Base-by-base conservation (phyloP, 2,329 filamentous ascomycete genomes). In the Fusarium piperis region DNA sequence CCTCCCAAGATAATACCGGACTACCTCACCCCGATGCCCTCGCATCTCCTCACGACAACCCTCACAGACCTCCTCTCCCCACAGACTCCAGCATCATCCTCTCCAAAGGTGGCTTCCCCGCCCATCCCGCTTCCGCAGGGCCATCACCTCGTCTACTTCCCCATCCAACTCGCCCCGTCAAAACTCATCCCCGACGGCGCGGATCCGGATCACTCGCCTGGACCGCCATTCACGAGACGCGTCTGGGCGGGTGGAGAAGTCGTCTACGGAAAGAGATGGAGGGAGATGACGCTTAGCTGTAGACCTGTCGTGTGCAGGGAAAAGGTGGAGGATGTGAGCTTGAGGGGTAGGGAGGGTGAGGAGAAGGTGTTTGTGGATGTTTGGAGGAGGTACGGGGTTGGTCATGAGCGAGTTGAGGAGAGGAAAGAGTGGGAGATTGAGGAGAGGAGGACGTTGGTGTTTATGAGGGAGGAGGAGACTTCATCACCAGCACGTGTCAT, bases 231-330 rank as follows among this genome's bases (percentile, higher is more conserved):
- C 79, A 86, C 86, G 57, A 88, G 93, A 23, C 90, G 96, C 18
- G 90, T 99, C 84, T 99, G 96, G 96, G 94, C 93, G 15, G 94
- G 95, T 33, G 96, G 95, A 0, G 86, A 87, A 41, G 81, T 98
- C 10, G 78, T 78, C 2, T 93, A 93, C 73, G 80, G 81, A n/a
- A 13, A n/a, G 15, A n/a, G 12, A 7, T 26, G 32, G 51, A 33
- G 41, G 20, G 64, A 64, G 3, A 57, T 88, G 65, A 46, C 64
- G 7, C 71, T 88, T 4, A 81, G 86, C 59, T 81, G 82, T 4
- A 61, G 81, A 12, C 64, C 76, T 0, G 84, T 77, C 20, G 70
- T 82, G 3, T 90, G 88, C 41, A 74, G 79, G 11, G 88, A 90
- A 79, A 76, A 68, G 8, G 81, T 89, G 28, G 81, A 76, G 20